Evolutionary conservation across 2,329 filamentous ascomycete species (phyloP), one percentile per base, ranked within the genome.

Genomic region (Grosmannia huntii): DNA sequence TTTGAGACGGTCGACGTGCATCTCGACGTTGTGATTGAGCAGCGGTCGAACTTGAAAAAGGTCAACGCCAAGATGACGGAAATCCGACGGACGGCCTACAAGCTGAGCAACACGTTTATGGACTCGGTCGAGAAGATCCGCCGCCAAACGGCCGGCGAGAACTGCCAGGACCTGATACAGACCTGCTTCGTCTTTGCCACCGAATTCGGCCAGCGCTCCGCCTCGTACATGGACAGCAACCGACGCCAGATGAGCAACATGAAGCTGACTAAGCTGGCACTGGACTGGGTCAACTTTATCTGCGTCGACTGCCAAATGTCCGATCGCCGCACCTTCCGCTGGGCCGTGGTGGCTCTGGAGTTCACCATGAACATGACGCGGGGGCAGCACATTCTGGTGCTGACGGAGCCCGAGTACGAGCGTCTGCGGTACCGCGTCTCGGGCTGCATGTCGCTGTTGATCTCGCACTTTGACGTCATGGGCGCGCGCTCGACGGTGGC

Each of bases 391-490:
- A 95, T 99, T 53, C 74, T 99, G n/a, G 89, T 86, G 0, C 84
- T 99, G 60, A 89, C 86, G 48, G 90, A 96, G 60, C 82, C 87
- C 48, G 92, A 99, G 67, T 99, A 96, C 69, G 81, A 85, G 6
- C 84, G 80, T 62, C 76, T 99, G 62, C 83, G 92, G 51, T 79
- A 83, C 59, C 97, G 96, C 71, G 94, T 99, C 5, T 90, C 90
- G 10, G 92, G 92, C 0, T 99, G 94, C 71, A 99, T 99, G 94
- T 91, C 90, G 23, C 80, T 99, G 27, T 78, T 99, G 54, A 97
- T 99, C 64, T 96, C 91, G 11, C 94, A 99, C 71, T 99, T 99
- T 66, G 94, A 99, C 70, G 97, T 99, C 71, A 96, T 99, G 87
- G 94, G 94, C 27, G 94, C 94, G 28, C 84, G 92, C 66, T 96